These are phyloP conservation scores for Fereydounia khargensis DNA, from an alignment of 1,284 basidiomycete genomes.

Conservation along the genomic window DNA sequence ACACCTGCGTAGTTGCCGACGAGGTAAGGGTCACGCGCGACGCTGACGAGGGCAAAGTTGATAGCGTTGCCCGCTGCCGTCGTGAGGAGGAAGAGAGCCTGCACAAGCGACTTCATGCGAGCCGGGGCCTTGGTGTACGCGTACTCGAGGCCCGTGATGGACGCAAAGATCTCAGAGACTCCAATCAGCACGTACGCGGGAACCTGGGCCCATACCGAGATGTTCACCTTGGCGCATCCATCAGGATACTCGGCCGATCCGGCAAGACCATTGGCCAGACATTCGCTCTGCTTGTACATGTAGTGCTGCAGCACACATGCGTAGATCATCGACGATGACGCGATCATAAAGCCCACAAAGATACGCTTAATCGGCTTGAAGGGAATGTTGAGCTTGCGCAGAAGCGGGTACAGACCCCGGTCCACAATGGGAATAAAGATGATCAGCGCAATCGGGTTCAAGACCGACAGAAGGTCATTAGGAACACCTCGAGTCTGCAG, in stretches of 20 bases:
- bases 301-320: constrained; percentile 66
- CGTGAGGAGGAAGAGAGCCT: constrained; percentile 65
- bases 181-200: constrained; percentile 61
- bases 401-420: constrained; percentile 69
- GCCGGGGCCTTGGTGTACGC: constrained; percentile 71
- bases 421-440: constrained; percentile 60
- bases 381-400: constrained; percentile 67
- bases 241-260: constrained; percentile 13
- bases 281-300: constrained; percentile 63
- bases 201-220: constrained; percentile 60
- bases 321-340: constrained; percentile 64
- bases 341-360: constrained; percentile 67
- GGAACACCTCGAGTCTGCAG: constrained; percentile 68
- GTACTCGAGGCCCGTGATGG: constrained; percentile 76
- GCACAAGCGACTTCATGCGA: constrained; percentile 59
- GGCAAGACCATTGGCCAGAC: constrained; percentile 54
- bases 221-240: constrained; percentile 36
- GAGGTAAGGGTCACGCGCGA: constrained; percentile 63
- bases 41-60: constrained; percentile 64
- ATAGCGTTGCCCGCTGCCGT: constrained; percentile 63
- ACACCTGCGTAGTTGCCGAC: constrained; percentile 63
- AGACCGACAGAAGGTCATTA: constrained; percentile 76
- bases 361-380: constrained; percentile 67
- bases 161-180: constrained; percentile 70
- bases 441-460: constrained; percentile 68